These are phyloP conservation scores for Helichrysum umbraculigerum DNA, from an alignment of 129 eudicot genomes.

Conservation along the genomic window DNA sequence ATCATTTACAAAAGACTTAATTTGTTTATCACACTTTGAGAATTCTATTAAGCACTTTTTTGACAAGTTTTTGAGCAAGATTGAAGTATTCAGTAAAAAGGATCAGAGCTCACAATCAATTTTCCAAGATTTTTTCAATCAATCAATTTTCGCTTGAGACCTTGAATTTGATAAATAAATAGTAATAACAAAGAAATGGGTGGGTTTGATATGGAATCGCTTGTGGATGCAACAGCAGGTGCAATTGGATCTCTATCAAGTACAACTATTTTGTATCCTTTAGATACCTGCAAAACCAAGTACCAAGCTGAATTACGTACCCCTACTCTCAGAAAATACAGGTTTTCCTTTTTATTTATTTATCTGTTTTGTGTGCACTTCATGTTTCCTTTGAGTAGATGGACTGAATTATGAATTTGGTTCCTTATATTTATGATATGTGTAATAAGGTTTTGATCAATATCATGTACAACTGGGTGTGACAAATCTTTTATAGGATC, in stretches of 20 bases:
- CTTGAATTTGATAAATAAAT: constrained; percentile 13
- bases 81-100: too few relatives aligned
- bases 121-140: neutral
- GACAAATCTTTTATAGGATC: neutral
- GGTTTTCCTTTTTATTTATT: constrained; percentile 26
- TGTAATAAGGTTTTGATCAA: neutral
- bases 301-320: constrained; percentile 88
- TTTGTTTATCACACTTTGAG: too few relatives aligned
- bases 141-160: neutral
- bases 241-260: constrained; percentile 90
- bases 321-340: constrained; percentile 61
- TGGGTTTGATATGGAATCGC: constrained; percentile 75
- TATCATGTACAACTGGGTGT: neutral
- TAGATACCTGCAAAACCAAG: constrained; percentile 93
- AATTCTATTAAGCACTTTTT: too few relatives aligned
- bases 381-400: neutral
- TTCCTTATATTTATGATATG: neutral
- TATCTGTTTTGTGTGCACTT: neutral
- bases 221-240: constrained; percentile 93
- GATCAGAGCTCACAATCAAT: too few relatives aligned
- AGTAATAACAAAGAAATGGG: constrained; percentile 23
- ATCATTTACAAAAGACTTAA: too few relatives aligned
- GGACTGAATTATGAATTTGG: neutral
- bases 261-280: constrained; percentile 83
- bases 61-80: too few relatives aligned